Evolutionary conservation across 2,329 filamentous ascomycete genomes (phyloP), one percentile per base, ranked within the genome.

Genomic region (Daldinia sp.): DNA sequence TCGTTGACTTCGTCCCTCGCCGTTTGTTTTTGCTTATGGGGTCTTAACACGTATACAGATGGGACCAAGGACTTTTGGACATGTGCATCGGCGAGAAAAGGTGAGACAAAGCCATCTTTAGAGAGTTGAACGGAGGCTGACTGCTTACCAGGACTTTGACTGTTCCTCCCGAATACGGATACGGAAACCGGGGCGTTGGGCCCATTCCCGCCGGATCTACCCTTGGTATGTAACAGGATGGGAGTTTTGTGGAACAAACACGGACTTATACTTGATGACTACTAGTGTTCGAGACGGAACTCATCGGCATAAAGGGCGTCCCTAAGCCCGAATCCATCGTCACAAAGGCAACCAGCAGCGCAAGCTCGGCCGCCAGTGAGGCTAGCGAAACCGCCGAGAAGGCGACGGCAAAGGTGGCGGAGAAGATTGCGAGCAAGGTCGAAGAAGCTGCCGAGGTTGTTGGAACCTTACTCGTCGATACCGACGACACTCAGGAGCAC

Each of bases 81-180:
- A 97, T 98, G 94, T 98, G 95, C 79, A 90, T 96, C 71, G 94
- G 95, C 66, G 94, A 98, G 83, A 94, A 94, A 83, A 87, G 85
- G 83, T 45, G 1, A 35, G 23, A n/a, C 23, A 41, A 21, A 15
- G 25, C 17, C 34, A 8, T 49, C 25, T 35, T 9, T 5, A 13
- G 45, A 43, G 27, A 6, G 41, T 34, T 23, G 21, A 7, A 48
- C 45, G 10, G 34, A 52, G 17, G 34, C 23, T 43, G 39, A 67
- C 62, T 32, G 29, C 25, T 30, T 35, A 56, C 7, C 64, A 86
- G 90, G 71, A 94, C 87, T 57, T 80, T 99, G 77, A 97, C 90
- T 17, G 95, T 99, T 58, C 93, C 93, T n/a, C 92, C 94, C 17
- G 87, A 89, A 74, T 81, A 90, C 74, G 95, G 87, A 48, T 99